Conservation (phyloP, 805 yeast genomes). For the Ogataea corticis region DNA sequence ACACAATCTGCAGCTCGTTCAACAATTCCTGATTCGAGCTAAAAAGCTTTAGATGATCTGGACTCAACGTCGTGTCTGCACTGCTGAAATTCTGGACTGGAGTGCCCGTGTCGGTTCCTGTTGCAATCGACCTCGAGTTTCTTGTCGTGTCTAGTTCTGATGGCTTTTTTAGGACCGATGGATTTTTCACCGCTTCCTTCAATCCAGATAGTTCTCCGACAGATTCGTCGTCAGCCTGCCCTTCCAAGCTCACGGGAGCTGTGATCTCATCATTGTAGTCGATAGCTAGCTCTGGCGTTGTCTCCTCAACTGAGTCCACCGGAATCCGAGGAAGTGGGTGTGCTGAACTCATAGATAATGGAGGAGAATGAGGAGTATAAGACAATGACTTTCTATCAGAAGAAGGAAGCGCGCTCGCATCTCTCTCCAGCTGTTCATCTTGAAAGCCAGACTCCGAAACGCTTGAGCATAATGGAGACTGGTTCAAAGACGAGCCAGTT, state of each 20-base stretch:
- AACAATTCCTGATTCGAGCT: constrained; percentile 58
- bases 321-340: constrained; percentile 5
- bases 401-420: not conserved
- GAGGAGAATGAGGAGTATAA: constrained; percentile 4
- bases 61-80: constrained; percentile 37
- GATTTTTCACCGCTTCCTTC: not conserved
- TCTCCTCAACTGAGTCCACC: not conserved
- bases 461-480: not conserved
- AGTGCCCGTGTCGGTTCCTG: no score
- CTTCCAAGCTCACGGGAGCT: not conserved
- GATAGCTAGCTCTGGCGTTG: not conserved
- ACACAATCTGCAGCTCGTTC: constrained; percentile 65
- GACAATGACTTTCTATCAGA: not conserved
- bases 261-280: not conserved
- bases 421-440: not conserved
- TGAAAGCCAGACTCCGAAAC: no score
- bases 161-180: no score
- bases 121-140: no score
- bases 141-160: no score
- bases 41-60: constrained; percentile 63
- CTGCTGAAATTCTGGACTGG: no score
- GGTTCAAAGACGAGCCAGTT: not conserved
- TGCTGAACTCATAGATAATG: not conserved
- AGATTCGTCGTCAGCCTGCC: no score
- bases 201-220: no score